These are phyloP conservation scores for Blastocrithidia nonstop DNA, from an alignment of 208 protist species.

Conservation along the genomic window DNA sequence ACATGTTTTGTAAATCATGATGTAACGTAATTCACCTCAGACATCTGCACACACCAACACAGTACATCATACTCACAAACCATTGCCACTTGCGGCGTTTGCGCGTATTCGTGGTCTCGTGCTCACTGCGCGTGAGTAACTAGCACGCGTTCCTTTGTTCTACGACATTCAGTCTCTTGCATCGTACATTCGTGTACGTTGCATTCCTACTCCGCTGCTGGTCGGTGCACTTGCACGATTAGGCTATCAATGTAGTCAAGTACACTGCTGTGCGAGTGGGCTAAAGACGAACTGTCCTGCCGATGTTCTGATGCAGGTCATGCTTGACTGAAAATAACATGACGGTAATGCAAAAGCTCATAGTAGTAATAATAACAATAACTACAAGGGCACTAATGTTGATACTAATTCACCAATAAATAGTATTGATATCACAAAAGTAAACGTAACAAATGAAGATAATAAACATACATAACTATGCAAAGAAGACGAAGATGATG, in stretches of 20 bases:
- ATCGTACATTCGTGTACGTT: constrained; percentile 58
- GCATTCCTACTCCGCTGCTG: constrained; percentile 54
- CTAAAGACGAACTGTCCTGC: constrained; percentile 89
- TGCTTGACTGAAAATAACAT: constrained; percentile 60
- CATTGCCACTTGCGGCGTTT: constrained; percentile 9
- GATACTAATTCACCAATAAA: too few relatives aligned
- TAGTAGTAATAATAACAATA: background rate
- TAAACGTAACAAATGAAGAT: constrained; percentile 1
- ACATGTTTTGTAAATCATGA: constrained; percentile 39
- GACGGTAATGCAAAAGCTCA: constrained; percentile 9
- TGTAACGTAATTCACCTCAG: too few relatives aligned
- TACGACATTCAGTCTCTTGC: constrained; percentile 56
- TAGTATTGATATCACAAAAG: background rate
- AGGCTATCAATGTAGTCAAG: constrained; percentile 82
- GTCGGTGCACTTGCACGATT: constrained; percentile 57
- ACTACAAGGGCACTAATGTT: too few relatives aligned
- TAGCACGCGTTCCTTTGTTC: constrained; percentile 81
- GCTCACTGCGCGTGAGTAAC: constrained; percentile 62
- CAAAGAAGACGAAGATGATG: background rate
- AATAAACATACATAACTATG: too few relatives aligned
- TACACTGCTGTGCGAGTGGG: constrained; percentile 75
- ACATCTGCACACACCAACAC: constrained; percentile 31
- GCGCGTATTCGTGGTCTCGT: constrained; percentile 79
- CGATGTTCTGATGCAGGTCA: constrained; percentile 64
- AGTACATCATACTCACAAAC: too few relatives aligned